phyloP scores from a whole-genome alignment of 2,329 filamentous ascomycete genomes.

The Volutella citrinella region DNA sequence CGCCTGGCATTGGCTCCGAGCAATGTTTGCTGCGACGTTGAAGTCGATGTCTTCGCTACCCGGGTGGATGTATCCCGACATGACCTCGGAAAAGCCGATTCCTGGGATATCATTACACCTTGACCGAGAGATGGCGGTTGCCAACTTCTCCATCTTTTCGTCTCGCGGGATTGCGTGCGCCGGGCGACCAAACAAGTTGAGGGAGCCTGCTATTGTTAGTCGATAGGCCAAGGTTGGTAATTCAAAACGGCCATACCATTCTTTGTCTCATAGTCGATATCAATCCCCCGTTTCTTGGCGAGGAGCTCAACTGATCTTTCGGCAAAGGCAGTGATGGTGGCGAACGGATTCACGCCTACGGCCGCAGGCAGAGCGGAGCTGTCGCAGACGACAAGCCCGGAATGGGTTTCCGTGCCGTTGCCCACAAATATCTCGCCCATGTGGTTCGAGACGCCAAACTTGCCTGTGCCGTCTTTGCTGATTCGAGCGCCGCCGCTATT shows the following conservation, averaged over 20 bases:
- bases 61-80: constrained; percentile 58
- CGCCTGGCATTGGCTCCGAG: constrained; percentile 44
- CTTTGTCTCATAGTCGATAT: constrained; percentile 14
- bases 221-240: constrained; percentile 10
- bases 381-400: constrained; percentile 61
- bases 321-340: constrained; percentile 66
- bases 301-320: constrained; percentile 55
- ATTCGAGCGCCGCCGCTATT: constrained; percentile 59
- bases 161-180: constrained; percentile 37
- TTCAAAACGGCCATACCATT: constrained; percentile 11
- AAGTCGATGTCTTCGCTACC: constrained; percentile 8
- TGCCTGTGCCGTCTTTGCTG: constrained; percentile 55
- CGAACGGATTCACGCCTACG: constrained; percentile 64
- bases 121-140: constrained; percentile 4
- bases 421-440: constrained; percentile 58
- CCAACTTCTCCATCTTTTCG: constrained; percentile 1
- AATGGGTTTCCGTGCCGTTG: constrained; percentile 46
- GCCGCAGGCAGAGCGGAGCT: constrained; percentile 59
- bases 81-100: constrained; percentile 62
- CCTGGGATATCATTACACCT: constrained; percentile 33
- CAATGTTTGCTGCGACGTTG: constrained; percentile 10
- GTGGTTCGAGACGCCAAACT: constrained; percentile 59
- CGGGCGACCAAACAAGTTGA: constrained; percentile 56
- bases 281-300: constrained; percentile 8
- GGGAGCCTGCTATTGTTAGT: constrained; percentile 9